A percentile compares a stretch with the other conserved stretches of the same genome.
Conservation (phyloP, 371 early-diverging fungal genomes). For the Lichtheimia hyalospora region DNA sequence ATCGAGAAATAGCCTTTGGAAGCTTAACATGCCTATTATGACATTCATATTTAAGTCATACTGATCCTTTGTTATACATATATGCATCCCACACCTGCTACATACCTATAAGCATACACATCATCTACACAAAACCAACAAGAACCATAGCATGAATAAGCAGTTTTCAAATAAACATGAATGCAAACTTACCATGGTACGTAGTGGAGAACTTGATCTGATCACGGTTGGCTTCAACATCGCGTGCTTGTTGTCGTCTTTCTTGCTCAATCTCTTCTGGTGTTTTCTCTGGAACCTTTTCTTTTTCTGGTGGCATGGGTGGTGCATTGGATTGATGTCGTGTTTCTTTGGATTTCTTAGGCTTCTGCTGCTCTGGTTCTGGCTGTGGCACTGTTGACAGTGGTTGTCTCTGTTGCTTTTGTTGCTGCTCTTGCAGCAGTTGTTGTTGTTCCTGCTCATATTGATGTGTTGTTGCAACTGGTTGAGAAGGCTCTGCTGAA, state of each 20-base stretch:
- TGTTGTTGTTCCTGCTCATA: neutral
- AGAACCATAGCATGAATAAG: neutral
- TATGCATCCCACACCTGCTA: too few relatives aligned
- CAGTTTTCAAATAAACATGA: too few relatives aligned
- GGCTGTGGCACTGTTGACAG: neutral
- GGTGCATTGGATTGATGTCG: neutral
- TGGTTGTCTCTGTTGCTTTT: conserved; percentile 6
- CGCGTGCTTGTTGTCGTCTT: conserved; percentile 8
- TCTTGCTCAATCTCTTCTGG: conserved; percentile 9
- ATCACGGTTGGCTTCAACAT: conserved; percentile 6
- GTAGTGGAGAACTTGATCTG: conserved; percentile 8
- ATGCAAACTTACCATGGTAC: conserved; percentile 8
- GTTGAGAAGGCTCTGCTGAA: too few relatives aligned
- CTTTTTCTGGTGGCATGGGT: neutral
- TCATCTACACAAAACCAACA: conserved; percentile 17
- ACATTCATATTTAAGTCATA: neutral
- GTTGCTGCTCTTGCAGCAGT: neutral
- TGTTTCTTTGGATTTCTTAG: neutral
- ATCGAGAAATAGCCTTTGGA: conserved; percentile 12
- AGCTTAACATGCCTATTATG: conserved; percentile 13
- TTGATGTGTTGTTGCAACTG: neutral
- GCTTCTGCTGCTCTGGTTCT: conserved; percentile 1
- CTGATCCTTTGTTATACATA: neutral
- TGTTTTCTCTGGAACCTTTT: conserved; percentile 5
- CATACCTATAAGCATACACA: conserved; percentile 14